Base-by-base conservation (phyloP, 306 rosid genomes). In the Cyamopsis tetragonoloba region DNA sequence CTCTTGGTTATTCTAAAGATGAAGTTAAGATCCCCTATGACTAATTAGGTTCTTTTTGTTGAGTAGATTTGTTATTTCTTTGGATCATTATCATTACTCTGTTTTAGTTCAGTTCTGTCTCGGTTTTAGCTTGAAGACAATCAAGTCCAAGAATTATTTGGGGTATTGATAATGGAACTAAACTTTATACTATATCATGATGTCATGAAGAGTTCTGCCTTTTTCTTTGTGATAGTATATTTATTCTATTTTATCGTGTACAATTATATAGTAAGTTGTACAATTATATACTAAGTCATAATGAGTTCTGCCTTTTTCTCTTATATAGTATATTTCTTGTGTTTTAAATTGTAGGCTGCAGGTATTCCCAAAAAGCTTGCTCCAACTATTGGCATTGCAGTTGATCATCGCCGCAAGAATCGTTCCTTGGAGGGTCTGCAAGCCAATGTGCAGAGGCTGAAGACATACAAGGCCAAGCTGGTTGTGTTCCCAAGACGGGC, bases 401-500 rank as follows among this genome's bases (percentile, higher is more conserved):
- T 84, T 39, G 96, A 89, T 66, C 96, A 89, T 66, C 91, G 89
- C 37, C 78, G 91, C 4, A 81, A 30, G 74, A 88, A 82, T 32
- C 78, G 76, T 2, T 88, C 91, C 26, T 73, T 86, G 54, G 89
- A 88, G 13, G 26, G 96, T 37, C 75, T 82, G 46, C 91, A 88
- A 68, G 41, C 76, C 24, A 86, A 84, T 44, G 86, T 82, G 7
- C 91, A 82, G 68, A 80, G 96, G 79, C 76, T 86, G 74, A 88
- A 88, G 50, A 86, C 89, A 20, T 88, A 73, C 79, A 84, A 84
- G 89, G 91, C 91, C 23, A 88, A 88, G 56, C 60, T 84, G 76
- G 89, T 84, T 2, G 89, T 86, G 47, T 88, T 88, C 85, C 91
- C 96, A 63, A 84, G 91, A 73, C 77, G 87, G 2, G 86, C 88